These are phyloP conservation scores for Lactarius psammicola DNA, from an alignment of 768 basidiomycete genomes.

Conservation along the genomic window DNA sequence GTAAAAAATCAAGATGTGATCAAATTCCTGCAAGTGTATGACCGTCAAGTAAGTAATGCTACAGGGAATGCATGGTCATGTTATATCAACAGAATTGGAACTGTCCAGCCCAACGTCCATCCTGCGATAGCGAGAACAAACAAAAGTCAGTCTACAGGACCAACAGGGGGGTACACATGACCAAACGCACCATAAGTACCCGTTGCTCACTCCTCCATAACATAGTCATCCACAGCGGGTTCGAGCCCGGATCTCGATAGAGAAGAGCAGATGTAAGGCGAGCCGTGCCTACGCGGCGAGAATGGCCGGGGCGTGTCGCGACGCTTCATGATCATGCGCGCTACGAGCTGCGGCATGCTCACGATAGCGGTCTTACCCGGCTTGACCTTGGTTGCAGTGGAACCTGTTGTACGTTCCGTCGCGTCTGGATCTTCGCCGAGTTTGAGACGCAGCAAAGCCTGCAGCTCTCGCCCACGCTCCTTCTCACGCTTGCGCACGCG, in stretches of 20 bases:
- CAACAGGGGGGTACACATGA: not conserved
- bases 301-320: constrained; percentile 41
- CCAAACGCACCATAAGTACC: constrained; percentile 11
- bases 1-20: constrained; percentile 17
- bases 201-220: not conserved
- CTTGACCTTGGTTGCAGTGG: constrained; percentile 8
- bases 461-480: constrained; percentile 56
- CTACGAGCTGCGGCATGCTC: constrained; percentile 44
- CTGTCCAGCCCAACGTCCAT: constrained; percentile 13
- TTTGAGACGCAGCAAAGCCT: constrained; percentile 56
- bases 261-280: constrained; percentile 35
- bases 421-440: constrained; percentile 36
- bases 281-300: constrained; percentile 37
- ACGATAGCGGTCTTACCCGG: constrained; percentile 28
- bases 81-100: constrained; percentile 21
- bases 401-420: constrained; percentile 31
- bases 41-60: constrained; percentile 26
- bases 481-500: constrained; percentile 49
- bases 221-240: constrained; percentile 15
- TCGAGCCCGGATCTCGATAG: constrained; percentile 30
- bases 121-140: not conserved
- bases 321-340: constrained; percentile 48
- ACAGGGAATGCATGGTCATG: constrained; percentile 30
- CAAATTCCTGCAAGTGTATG: constrained; percentile 26
- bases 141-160: not conserved